Evolutionary conservation across 306 rosid species (phyloP).

Genomic region (Cucurbita moschata): DNA sequence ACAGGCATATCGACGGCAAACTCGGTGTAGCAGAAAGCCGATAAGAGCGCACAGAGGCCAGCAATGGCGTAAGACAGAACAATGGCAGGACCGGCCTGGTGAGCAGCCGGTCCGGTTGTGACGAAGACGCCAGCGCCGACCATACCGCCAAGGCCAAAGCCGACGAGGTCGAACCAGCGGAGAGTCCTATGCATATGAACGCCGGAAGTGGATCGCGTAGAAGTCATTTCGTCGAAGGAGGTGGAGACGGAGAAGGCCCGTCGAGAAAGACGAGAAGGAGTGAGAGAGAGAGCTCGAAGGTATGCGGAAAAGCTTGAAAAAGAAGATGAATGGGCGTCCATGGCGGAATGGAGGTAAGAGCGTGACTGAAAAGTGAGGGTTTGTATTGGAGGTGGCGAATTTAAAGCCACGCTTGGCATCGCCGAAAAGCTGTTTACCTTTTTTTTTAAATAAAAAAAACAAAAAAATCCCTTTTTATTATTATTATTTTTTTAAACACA

Average conservation of each 20-base stretch:
- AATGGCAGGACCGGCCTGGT: slow-evolving; percentile 59
- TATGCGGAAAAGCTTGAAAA: slow-evolving; percentile 54
- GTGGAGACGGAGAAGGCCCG: slow-evolving; percentile 67
- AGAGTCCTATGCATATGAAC: slow-evolving; percentile 48
- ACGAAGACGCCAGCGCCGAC: slow-evolving; percentile 86
- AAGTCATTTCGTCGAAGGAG: slow-evolving; percentile 54
- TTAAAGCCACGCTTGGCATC: slow-evolving; percentile 1
- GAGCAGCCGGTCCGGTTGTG: slow-evolving; percentile 67
- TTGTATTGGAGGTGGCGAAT: slow-evolving; percentile 1
- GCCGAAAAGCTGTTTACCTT: slow-evolving; percentile 1
- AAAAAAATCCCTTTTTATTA: too few relatives aligned
- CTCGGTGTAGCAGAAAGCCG: slow-evolving; percentile 95
- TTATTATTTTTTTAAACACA: too few relatives aligned
- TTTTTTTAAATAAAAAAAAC: background rate
- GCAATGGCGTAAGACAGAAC: slow-evolving; percentile 89
- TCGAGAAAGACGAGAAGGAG: slow-evolving; percentile 54
- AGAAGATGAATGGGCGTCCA: slow-evolving; percentile 42
- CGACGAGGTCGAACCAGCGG: slow-evolving; percentile 71
- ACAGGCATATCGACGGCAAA: slow-evolving; percentile 94
- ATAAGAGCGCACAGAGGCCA: slow-evolving; percentile 78
- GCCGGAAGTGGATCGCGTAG: slow-evolving; percentile 47
- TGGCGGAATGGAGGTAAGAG: slow-evolving; percentile 7
- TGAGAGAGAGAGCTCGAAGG: slow-evolving; percentile 40
- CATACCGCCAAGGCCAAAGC: slow-evolving; percentile 81
- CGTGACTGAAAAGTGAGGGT: slow-evolving; percentile 2